A percentile compares a stretch with the other conserved stretches of the same genome.
phyloP scores from a whole-genome alignment of 2,329 filamentous ascomycete genomes.

The Scopulariopsis brevicaulis region DNA sequence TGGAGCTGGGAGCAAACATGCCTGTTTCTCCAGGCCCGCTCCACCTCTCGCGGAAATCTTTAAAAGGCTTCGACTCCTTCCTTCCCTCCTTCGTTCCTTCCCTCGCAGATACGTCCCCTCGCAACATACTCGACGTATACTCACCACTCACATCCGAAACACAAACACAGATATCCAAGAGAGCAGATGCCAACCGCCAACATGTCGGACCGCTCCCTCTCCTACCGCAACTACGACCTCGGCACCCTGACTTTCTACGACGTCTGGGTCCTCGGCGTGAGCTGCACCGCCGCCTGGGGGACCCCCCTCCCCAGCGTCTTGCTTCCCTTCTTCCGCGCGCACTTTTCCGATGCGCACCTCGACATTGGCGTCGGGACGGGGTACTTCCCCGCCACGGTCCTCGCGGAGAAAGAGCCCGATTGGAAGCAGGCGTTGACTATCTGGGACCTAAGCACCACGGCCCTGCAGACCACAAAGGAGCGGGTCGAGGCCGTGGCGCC shows the following conservation, averaged over 20 bases:
- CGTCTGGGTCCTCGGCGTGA: constrained; percentile 20
- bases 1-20: too few relatives aligned
- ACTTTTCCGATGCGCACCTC: constrained; percentile 22
- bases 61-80: too few relatives aligned
- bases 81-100: too few relatives aligned
- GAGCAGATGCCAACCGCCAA: not conserved
- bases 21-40: too few relatives aligned
- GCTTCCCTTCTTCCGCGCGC: constrained; percentile 20
- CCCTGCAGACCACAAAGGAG: constrained; percentile 16
- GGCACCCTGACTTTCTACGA: constrained; percentile 15
- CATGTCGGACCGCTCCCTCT: not conserved
- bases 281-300: constrained; percentile 22
- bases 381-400: constrained; percentile 20
- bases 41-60: too few relatives aligned
- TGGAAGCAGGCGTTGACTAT: constrained; percentile 18
- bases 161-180: not conserved
- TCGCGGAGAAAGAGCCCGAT: constrained; percentile 6
- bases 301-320: constrained; percentile 16
- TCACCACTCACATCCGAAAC: not conserved
- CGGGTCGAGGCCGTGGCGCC: constrained; percentile 12
- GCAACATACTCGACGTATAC: too few relatives aligned
- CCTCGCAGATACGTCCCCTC: too few relatives aligned
- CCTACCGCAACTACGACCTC: not conserved
- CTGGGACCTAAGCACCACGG: constrained; percentile 21
- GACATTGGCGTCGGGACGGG: constrained; percentile 28